phyloP scores from a whole-genome alignment of 1,139 yeast genomes.

The Yamadazyma pseudoaaseri region DNA sequence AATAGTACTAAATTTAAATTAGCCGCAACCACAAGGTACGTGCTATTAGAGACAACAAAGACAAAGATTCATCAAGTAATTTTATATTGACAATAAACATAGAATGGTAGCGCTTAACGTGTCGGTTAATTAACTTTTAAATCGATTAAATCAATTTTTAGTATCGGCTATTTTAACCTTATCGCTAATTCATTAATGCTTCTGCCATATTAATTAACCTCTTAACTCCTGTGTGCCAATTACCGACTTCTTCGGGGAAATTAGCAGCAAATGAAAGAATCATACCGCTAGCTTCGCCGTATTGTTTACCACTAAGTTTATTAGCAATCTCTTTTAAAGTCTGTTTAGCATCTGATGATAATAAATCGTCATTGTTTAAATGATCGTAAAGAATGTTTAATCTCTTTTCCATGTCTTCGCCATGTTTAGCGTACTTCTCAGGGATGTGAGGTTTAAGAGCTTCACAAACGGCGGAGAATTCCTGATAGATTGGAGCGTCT shows the following conservation, averaged over 20 bases:
- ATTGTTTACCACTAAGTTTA: slow-evolving; percentile 55
- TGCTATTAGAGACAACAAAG: slow-evolving; percentile 37
- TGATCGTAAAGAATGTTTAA: slow-evolving; percentile 75
- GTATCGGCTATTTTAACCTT: too few species aligned
- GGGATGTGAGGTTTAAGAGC: slow-evolving; percentile 76
- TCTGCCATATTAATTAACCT: slow-evolving; percentile 79
- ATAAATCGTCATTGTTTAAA: slow-evolving; percentile 69
- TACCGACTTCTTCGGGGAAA: slow-evolving; percentile 74
- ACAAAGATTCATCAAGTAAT: background rate
- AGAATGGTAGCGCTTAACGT: too few species aligned
- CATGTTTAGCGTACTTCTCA: slow-evolving; percentile 69
- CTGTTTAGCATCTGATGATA: slow-evolving; percentile 56
- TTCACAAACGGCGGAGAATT: slow-evolving; percentile 53
- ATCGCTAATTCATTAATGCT: too few species aligned
- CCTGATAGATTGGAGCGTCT: slow-evolving; percentile 57
- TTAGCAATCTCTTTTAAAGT: slow-evolving; percentile 52
- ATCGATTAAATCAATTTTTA: too few species aligned
- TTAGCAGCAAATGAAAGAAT: slow-evolving; percentile 64
- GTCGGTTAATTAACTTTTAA: too few species aligned
- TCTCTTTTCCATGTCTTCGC: slow-evolving; percentile 80
- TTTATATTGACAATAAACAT: background rate
- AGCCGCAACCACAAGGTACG: slow-evolving; percentile 31
- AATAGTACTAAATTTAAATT: slow-evolving; percentile 48
- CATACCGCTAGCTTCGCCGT: slow-evolving; percentile 54
- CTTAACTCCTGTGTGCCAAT: slow-evolving; percentile 93